Conservation (phyloP, 2,329 filamentous ascomycete genomes). For the Venturia pyrina region DNA sequence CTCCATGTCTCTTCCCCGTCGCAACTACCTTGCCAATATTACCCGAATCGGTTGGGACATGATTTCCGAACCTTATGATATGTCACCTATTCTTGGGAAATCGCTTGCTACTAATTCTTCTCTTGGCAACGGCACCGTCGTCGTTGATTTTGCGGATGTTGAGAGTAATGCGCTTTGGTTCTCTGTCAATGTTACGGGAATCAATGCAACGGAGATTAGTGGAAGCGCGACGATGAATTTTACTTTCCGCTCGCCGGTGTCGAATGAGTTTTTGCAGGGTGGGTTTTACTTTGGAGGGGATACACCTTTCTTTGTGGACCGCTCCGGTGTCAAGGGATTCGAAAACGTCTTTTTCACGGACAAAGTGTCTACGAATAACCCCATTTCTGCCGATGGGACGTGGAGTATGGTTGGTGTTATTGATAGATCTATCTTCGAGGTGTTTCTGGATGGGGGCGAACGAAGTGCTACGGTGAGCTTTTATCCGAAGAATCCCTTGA, state of each 20-base stretch:
- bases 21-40: conserved; percentile 42
- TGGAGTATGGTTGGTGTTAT: conserved; percentile 40
- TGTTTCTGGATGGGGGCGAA: conserved; percentile 44
- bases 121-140: conserved; percentile 39
- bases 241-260: conserved; percentile 40
- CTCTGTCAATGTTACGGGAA: conserved; percentile 41
- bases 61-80: conserved; percentile 40
- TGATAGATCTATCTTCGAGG: conserved; percentile 45
- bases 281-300: conserved; percentile 42
- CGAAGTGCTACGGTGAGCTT: conserved; percentile 42
- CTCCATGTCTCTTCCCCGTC: conserved; percentile 42
- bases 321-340: conserved; percentile 39
- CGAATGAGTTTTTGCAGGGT: conserved; percentile 39
- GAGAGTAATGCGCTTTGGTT: conserved; percentile 44
- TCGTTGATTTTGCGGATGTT: conserved; percentile 42
- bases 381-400: conserved; percentile 21
- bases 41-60: conserved; percentile 43
- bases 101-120: conserved; percentile 34
- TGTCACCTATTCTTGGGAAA: conserved; percentile 36
- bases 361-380: conserved; percentile 34
- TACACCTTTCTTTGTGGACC: conserved; percentile 41
- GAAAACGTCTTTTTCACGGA: conserved; percentile 47
- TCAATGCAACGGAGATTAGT: conserved; percentile 22
- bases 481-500: conserved; percentile 37
- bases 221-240: conserved; percentile 38